Conservation (phyloP, 2,329 filamentous ascomycete genomes). For the Penicillium freii region DNA sequence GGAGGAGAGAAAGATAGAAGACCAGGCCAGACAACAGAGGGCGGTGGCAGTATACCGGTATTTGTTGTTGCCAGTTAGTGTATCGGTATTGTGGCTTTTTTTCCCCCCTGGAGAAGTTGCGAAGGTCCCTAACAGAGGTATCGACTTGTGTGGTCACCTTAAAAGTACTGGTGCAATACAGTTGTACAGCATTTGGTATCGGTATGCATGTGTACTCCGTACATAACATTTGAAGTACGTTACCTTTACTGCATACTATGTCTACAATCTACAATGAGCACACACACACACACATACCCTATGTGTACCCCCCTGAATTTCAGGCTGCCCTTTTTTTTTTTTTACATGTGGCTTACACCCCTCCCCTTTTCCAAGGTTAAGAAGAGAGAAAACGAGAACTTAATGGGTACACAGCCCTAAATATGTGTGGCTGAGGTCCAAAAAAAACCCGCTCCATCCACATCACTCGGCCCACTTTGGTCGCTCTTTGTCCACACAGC, state of each 20-base stretch:
- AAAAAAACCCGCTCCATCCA: neutral
- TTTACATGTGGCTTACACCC: neutral
- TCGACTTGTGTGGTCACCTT: neutral
- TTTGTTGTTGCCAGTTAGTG: constrained; percentile 6
- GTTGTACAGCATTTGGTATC: neutral
- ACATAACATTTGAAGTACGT: neutral
- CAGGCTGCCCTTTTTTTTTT: constrained; percentile 6
- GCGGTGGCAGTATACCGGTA: constrained; percentile 23
- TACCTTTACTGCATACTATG: neutral
- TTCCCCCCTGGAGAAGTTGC: neutral
- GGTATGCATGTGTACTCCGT: neutral
- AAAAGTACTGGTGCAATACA: neutral
- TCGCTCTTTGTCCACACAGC: neutral
- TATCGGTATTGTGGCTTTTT: constrained; percentile 8
- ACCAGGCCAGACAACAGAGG: constrained; percentile 25
- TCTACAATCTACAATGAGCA: neutral
- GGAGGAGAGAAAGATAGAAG: constrained; percentile 22
- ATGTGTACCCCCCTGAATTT: constrained; percentile 10
- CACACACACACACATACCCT: neutral
- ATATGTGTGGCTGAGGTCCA: constrained; percentile 5
- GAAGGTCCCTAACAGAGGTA: neutral
- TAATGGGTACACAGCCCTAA: constrained; percentile 1
- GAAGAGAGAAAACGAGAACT: neutral
- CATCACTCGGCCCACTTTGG: constrained; percentile 2
- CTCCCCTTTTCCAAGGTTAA: neutral